These are phyloP conservation scores for Fraxinus floribunda DNA, from an alignment of 305 asterid genomes.

Conservation along the genomic window DNA sequence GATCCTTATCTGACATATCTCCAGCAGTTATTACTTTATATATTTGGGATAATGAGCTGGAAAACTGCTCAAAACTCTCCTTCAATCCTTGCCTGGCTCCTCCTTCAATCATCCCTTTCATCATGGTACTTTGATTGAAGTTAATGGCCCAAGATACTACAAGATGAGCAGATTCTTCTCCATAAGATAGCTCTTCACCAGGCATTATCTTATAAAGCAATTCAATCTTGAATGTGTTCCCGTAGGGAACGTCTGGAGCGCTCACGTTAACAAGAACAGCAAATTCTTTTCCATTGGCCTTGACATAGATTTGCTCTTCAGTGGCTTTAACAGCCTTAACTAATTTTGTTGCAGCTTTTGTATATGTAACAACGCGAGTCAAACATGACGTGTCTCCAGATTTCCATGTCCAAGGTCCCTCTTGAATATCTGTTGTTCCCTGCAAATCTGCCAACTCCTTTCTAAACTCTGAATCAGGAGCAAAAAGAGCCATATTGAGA, in stretches of 20 bases:
- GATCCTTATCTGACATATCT: slow-evolving; percentile 50
- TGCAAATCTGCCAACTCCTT: slow-evolving; percentile 55
- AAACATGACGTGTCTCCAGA: slow-evolving; percentile 41
- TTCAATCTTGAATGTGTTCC: slow-evolving; percentile 63
- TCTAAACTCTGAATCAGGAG: slow-evolving; percentile 60
- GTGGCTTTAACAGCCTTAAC: slow-evolving; percentile 78
- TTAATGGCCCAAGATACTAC: slow-evolving; percentile 69
- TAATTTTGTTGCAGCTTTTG: slow-evolving; percentile 68
- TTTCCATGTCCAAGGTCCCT: slow-evolving; percentile 68
- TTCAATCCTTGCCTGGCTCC: slow-evolving; percentile 79
- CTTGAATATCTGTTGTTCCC: slow-evolving; percentile 60
- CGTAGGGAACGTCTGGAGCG: slow-evolving; percentile 93
- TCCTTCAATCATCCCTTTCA: slow-evolving; percentile 73
- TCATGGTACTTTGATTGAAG: slow-evolving; percentile 66
- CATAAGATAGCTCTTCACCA: slow-evolving; percentile 39
- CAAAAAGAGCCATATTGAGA: slow-evolving; percentile 59
- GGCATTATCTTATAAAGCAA: slow-evolving; percentile 67
- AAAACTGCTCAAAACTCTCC: slow-evolving; percentile 69
- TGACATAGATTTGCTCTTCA: slow-evolving; percentile 67
- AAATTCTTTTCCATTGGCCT: slow-evolving; percentile 56
- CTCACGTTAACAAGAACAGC: slow-evolving; percentile 50
- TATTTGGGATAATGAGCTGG: slow-evolving; percentile 50
- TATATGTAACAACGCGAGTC: slow-evolving; percentile 58
- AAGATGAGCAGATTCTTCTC: slow-evolving; percentile 58
- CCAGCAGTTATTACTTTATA: slow-evolving; percentile 31